Evolutionary conservation across 306 rosid genomes (phyloP).

Genomic region (Quercus suber): DNA sequence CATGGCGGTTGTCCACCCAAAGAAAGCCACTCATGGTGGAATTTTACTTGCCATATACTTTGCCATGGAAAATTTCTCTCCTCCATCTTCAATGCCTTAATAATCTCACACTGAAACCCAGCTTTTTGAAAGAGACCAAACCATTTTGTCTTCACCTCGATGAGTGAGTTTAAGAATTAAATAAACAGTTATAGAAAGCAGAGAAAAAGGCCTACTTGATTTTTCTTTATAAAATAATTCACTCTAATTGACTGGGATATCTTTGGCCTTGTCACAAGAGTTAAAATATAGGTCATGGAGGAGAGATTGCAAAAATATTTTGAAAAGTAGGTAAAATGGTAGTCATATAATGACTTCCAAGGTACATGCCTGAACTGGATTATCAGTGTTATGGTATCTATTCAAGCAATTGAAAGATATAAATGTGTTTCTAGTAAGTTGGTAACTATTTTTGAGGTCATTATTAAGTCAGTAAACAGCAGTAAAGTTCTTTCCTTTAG

Average conservation of each 20-base stretch:
- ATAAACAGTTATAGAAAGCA: not conserved
- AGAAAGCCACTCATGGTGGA: too few species aligned
- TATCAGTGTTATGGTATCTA: not conserved
- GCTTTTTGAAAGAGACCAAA: too few species aligned
- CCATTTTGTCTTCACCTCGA: not conserved
- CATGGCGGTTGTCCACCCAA: too few species aligned
- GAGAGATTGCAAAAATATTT: not conserved
- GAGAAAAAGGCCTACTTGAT: not conserved
- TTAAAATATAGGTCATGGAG: not conserved
- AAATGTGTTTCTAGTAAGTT: not conserved
- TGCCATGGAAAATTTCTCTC: too few species aligned
- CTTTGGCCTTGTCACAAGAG: not conserved
- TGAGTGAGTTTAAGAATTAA: not conserved
- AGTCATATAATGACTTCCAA: not conserved
- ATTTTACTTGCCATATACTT: too few species aligned
- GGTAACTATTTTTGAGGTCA: not conserved
- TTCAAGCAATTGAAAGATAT: not conserved
- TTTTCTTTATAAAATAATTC: not conserved
- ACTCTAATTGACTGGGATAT: not conserved
- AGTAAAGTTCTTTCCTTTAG: not conserved
- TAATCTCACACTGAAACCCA: too few species aligned
- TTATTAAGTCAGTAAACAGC: not conserved
- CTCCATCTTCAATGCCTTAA: too few species aligned
- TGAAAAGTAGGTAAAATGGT: not conserved
- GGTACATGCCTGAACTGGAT: not conserved